phyloP scores from a whole-genome alignment of 2,329 filamentous ascomycete genomes.

The Alternaria rosae region DNA sequence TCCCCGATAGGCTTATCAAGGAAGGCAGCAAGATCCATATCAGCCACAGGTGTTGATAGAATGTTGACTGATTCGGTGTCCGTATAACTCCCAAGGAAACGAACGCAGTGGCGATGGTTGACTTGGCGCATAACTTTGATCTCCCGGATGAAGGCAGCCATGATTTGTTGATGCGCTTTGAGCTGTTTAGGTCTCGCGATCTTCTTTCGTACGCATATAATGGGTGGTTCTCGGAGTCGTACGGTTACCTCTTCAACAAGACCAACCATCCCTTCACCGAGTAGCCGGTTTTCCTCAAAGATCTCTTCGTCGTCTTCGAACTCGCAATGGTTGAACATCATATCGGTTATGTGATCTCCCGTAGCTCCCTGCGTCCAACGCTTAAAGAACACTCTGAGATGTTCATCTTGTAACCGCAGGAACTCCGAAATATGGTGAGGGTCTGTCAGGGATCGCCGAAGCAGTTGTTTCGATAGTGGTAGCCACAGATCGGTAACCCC shows the following conservation, averaged over 20 bases:
- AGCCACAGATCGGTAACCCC: not conserved
- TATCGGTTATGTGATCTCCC: not conserved
- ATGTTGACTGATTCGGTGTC: not conserved
- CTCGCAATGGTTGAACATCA: not conserved
- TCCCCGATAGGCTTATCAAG: not conserved
- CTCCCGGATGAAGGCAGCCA: not conserved
- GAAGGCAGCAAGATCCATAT: not conserved
- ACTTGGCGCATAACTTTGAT: not conserved
- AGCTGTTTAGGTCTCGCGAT: not conserved
- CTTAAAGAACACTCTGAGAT: not conserved
- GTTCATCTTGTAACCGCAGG: not conserved
- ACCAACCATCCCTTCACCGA: not conserved
- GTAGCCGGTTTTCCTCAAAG: not conserved
- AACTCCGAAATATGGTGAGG: not conserved
- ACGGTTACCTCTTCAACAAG: not conserved
- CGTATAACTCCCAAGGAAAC: not conserved
- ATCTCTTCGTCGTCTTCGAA: not conserved
- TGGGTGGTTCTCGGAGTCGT: not conserved
- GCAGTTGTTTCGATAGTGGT: not conserved
- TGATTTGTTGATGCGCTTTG: not conserved
- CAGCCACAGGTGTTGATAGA: not conserved
- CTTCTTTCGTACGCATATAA: not conserved
- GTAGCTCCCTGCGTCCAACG: not conserved
- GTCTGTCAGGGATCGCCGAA: not conserved
- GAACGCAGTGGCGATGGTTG: not conserved